Evolutionary conservation across 768 basidiomycete genomes (phyloP).

Genomic region (Suillus ampliporus): DNA sequence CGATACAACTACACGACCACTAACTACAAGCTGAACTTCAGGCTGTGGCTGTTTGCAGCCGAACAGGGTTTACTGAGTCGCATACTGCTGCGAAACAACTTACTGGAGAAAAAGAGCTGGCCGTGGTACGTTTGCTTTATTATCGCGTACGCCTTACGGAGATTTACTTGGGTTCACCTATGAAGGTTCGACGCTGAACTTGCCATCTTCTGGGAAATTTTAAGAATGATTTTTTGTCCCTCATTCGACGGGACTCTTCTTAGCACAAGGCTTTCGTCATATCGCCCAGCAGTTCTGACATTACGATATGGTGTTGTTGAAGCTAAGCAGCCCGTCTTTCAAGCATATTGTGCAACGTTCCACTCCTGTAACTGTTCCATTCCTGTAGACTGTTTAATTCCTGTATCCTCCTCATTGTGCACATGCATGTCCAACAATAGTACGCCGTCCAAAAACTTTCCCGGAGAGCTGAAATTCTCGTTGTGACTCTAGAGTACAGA

Average conservation of each 20-base stretch:
- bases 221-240: neutral
- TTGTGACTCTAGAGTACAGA: neutral
- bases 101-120: conserved; percentile 1
- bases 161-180: neutral
- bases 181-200: conserved; percentile 4
- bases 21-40: conserved; percentile 4
- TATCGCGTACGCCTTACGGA: neutral
- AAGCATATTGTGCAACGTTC: neutral
- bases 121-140: neutral
- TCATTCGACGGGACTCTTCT: neutral
- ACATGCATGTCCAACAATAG: neutral
- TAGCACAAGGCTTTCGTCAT: neutral
- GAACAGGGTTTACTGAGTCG: conserved; percentile 5
- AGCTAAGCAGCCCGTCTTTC: neutral
- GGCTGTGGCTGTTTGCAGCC: neutral
- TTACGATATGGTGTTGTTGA: neutral
- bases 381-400: neutral
- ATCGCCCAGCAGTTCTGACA: neutral
- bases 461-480: neutral
- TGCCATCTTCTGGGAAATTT: neutral
- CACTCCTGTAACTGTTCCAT: neutral
- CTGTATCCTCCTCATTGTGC: neutral
- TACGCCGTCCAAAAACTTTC: neutral
- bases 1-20: conserved; percentile 14
- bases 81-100: neutral